Evolutionary conservation across 2,329 filamentous ascomycete genomes (phyloP).

Genomic region (Ustilaginoidea virens): DNA sequence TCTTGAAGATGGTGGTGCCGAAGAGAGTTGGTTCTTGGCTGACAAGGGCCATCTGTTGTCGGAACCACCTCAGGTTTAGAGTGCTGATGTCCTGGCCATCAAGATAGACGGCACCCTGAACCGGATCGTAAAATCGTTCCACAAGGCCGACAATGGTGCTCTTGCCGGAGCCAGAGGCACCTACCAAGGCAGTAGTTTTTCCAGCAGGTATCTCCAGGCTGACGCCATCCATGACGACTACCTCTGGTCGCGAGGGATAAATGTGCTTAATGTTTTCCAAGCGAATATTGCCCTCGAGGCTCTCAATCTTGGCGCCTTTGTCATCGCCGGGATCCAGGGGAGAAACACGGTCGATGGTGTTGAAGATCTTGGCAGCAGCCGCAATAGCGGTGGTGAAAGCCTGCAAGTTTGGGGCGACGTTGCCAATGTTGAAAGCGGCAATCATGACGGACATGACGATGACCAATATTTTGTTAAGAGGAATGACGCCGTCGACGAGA

Average conservation of each 20-base stretch:
- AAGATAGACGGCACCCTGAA: conserved; percentile 61
- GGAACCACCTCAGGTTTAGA: conserved; percentile 78
- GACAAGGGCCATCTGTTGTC: conserved; percentile 83
- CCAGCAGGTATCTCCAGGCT: conserved; percentile 69
- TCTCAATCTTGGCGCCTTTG: conserved; percentile 55
- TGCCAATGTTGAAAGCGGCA: conserved; percentile 80
- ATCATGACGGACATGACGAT: conserved; percentile 88
- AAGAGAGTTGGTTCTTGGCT: conserved; percentile 90
- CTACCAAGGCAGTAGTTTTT: conserved; percentile 85
- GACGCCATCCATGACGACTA: conserved; percentile 75
- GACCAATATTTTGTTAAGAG: conserved; percentile 59
- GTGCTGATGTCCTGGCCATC: conserved; percentile 71
- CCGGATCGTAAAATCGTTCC: conserved; percentile 87
- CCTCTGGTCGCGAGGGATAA: conserved; percentile 85
- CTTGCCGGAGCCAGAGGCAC: conserved; percentile 88
- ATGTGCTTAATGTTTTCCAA: conserved; percentile 78
- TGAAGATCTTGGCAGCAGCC: conserved; percentile 82
- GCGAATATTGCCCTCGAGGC: conserved; percentile 63
- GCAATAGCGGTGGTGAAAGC: conserved; percentile 73
- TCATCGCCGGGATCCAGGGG: conserved; percentile 63
- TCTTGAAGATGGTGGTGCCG: conserved; percentile 73
- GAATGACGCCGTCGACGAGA: conserved; percentile 48
- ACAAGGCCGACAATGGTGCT: conserved; percentile 87
- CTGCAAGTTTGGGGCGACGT: conserved; percentile 71
- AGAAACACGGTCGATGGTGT: conserved; percentile 77